Percentiles rank a stretch among this genome's conserved stretches.
These are phyloP conservation scores for Penicillium steckii DNA, from an alignment of 495 filamentous ascomycete species.

Conservation along the genomic window DNA sequence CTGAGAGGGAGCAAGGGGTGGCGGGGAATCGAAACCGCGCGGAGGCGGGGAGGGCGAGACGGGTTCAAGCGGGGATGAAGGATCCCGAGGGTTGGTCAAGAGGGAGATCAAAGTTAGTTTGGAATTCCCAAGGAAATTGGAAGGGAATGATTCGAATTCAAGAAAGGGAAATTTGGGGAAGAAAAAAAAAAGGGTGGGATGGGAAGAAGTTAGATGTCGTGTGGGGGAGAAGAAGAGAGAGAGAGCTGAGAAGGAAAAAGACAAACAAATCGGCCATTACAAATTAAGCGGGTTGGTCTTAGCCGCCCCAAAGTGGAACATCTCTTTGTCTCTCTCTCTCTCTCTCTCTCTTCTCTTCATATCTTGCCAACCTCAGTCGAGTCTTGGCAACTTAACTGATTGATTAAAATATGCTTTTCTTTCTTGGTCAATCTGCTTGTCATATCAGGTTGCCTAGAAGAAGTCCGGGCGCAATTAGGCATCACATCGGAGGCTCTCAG, in stretches of 20 bases:
- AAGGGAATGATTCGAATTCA: too few relatives aligned
- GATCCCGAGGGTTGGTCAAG: background rate
- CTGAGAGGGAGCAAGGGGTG: slow-evolving; percentile 15
- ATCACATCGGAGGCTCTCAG: background rate
- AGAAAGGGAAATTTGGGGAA: too few relatives aligned
- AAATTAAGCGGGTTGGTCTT: background rate
- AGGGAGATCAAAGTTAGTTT: too few relatives aligned
- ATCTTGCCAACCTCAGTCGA: too few relatives aligned
- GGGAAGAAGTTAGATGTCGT: too few relatives aligned
- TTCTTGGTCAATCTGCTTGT: background rate
- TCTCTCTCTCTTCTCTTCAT: background rate
- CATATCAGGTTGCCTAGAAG: background rate
- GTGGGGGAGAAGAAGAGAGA: background rate
- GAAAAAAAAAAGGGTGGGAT: slow-evolving; percentile 1
- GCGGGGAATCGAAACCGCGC: slow-evolving; percentile 7
- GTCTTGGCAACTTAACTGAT: too few relatives aligned
- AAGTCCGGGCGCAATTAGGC: background rate
- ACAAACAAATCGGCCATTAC: background rate
- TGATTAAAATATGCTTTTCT: too few relatives aligned
- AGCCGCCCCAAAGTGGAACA: background rate
- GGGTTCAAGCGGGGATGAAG: slow-evolving; percentile 11
- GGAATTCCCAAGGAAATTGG: too few relatives aligned
- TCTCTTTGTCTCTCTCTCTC: background rate
- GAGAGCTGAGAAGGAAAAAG: background rate
- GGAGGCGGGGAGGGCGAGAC: slow-evolving; percentile 21